Base-by-base conservation (phyloP, 768 basidiomycete species). In the Mycena amicta region DNA sequence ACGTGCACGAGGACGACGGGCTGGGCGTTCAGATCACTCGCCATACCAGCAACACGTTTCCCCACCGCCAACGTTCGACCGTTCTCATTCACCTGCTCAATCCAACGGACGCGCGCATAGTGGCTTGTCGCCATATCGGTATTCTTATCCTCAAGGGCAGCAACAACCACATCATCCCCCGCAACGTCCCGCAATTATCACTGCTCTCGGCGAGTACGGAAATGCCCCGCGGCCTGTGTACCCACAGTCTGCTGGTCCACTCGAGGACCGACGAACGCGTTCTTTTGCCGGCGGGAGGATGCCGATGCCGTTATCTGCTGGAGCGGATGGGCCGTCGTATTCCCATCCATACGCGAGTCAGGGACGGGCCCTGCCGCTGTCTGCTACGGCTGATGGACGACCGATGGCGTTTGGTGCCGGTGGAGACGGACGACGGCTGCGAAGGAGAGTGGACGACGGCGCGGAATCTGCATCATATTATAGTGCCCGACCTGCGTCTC, bases 341-440 rank as follows among this genome's bases (percentile, higher is more conserved):
- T 28, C n/a, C n/a, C n/a, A 45, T 45, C 22, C 43, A 49, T 15
- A 69, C 70, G 37, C 72, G 74, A 46, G 71, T 72, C 5, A 67
- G 65, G 29, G 55, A 54, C 15, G 73, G 78, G 23, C 76, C 72
- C 2, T 69, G 71, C 55, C 77, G 82, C 5, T 74, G 85, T 54
- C 81, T 80, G 67, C 75, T 83, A 52, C 77, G 83, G 26, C 80
- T 84, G 50, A 66, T 87, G 23, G 81, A 57, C 72, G 26, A 74
- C 72, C 16, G 68, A 71, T 53, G 66, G 70, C n/a, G 67, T 43
- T 60, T 59, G 12, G 54, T 62, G 18, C 52, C 29, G 40, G 55
- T 20, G 27, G 52, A 29, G 53, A 56, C 15, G 50, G 52, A 18
- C 45, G 60, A 31, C 39, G 60, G 20, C 39, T 61, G 54, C 39